Evolutionary conservation across 2,329 filamentous ascomycete genomes (phyloP).

Genomic region (Botryotinia calthae): DNA sequence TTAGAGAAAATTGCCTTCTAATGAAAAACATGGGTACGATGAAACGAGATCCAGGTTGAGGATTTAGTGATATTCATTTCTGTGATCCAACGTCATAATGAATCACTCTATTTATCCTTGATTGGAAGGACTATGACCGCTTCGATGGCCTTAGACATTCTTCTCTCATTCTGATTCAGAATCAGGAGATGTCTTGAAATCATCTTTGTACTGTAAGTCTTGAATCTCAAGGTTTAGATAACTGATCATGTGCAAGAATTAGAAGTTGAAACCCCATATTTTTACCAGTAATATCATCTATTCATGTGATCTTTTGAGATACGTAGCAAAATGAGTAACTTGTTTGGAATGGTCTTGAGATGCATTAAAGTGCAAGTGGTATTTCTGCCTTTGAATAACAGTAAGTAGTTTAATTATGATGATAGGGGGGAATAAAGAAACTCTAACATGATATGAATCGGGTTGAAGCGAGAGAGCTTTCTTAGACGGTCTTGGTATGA

Average conservation of each 20-base stretch:
- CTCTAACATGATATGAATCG: too few relatives aligned
- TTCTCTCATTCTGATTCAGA: not conserved
- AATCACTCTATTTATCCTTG: accelerated
- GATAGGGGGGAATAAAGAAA: too few relatives aligned
- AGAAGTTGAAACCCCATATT: too few relatives aligned
- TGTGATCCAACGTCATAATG: accelerated
- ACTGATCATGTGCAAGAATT: too few relatives aligned
- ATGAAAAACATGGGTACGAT: not conserved
- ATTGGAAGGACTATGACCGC: not conserved
- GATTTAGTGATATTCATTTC: accelerated
- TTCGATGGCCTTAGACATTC: not conserved
- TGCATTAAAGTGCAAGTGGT: too few relatives aligned
- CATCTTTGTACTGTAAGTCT: not conserved
- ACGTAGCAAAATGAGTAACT: too few relatives aligned
- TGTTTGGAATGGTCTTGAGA: too few relatives aligned
- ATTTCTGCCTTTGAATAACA: too few relatives aligned
- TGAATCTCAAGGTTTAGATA: not conserved
- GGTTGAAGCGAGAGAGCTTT: not conserved
- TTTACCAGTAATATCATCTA: too few relatives aligned
- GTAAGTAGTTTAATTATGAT: too few relatives aligned
- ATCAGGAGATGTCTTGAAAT: not conserved
- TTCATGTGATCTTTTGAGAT: too few relatives aligned
- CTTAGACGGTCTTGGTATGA: not conserved
- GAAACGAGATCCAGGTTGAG: accelerated
- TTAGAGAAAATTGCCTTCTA: too few relatives aligned